Percentiles rank a stretch among this genome's conserved stretches.
These are phyloP conservation scores for Leishmania aethiopica DNA, from an alignment of 208 protist genomes.

Conservation along the genomic window DNA sequence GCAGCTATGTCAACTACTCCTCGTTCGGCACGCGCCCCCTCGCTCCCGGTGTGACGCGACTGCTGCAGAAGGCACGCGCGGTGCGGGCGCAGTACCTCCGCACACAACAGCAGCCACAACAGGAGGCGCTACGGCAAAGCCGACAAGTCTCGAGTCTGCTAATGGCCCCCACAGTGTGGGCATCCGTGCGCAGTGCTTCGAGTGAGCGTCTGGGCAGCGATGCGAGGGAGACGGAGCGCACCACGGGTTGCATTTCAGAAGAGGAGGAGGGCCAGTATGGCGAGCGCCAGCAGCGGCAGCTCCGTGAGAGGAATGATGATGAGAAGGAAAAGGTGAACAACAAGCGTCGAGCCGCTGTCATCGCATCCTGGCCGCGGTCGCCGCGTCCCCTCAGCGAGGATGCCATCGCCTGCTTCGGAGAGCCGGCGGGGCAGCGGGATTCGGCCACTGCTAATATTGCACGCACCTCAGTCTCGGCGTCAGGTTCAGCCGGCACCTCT, in stretches of 20 bases:
- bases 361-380: background rate
- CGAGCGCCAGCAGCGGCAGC: constrained; percentile 9
- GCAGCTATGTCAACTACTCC: constrained; percentile 56
- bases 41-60: constrained; percentile 18
- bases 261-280: background rate
- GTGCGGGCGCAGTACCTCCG: constrained; percentile 20
- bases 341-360: constrained; percentile 8
- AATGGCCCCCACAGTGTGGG: background rate
- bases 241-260: background rate
- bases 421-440: background rate
- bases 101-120: constrained; percentile 16
- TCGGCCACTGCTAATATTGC: background rate
- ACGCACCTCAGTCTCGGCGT: background rate
- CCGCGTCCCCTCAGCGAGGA: background rate
- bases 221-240: background rate
- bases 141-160: constrained; percentile 3
- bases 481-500: background rate
- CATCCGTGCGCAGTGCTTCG: background rate
- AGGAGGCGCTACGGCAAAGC: constrained; percentile 15
- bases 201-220: background rate
- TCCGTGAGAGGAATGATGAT: constrained; percentile 7
- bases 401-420: background rate
- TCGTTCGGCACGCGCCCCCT: constrained; percentile 47
- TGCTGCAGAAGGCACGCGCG: constrained; percentile 24
- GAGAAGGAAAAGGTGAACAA: constrained; percentile 17